Evolutionary conservation across 2,329 filamentous ascomycete species (phyloP).

Genomic region (Diaporthe helianthi): DNA sequence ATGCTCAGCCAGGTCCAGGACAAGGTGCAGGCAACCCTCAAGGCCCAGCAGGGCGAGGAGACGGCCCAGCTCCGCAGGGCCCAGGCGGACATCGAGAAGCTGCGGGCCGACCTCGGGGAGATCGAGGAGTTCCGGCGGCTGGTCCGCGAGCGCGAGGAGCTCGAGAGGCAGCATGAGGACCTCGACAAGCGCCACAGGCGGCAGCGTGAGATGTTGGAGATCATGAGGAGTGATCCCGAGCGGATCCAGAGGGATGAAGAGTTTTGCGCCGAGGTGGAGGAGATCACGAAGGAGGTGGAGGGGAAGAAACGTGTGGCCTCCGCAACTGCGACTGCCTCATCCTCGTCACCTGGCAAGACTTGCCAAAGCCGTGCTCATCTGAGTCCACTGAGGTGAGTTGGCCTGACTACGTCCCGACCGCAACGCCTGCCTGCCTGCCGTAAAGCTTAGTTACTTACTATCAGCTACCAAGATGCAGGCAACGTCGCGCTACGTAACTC

Average conservation of each 20-base stretch:
- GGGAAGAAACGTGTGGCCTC: too few species aligned
- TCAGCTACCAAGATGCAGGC: too few species aligned
- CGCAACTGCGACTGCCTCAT: too few species aligned
- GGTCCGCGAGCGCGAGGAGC: not conserved
- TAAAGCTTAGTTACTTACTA: too few species aligned
- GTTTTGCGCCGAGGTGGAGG: not conserved
- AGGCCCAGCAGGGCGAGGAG: not conserved
- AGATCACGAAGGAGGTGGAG: not conserved
- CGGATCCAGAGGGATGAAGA: not conserved
- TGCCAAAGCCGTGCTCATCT: too few species aligned
- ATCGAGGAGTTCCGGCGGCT: not conserved
- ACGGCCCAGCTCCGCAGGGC: not conserved
- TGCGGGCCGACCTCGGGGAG: not conserved
- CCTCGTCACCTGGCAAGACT: not conserved
- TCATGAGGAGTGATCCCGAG: not conserved
- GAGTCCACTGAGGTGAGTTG: not conserved
- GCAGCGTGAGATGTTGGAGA: not conserved
- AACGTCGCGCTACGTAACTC: not conserved
- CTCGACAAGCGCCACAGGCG: too few species aligned
- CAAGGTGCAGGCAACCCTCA: not conserved
- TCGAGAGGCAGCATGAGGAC: too few species aligned
- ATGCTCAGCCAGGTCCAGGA: not conserved
- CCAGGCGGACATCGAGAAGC: not conserved
- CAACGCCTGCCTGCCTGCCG: not conserved
- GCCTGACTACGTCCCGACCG: not conserved